Evolutionary conservation across 2,329 filamentous ascomycete genomes (phyloP), one percentile per base, ranked within the genome.

Genomic region (Cladorrhinum sp.): DNA sequence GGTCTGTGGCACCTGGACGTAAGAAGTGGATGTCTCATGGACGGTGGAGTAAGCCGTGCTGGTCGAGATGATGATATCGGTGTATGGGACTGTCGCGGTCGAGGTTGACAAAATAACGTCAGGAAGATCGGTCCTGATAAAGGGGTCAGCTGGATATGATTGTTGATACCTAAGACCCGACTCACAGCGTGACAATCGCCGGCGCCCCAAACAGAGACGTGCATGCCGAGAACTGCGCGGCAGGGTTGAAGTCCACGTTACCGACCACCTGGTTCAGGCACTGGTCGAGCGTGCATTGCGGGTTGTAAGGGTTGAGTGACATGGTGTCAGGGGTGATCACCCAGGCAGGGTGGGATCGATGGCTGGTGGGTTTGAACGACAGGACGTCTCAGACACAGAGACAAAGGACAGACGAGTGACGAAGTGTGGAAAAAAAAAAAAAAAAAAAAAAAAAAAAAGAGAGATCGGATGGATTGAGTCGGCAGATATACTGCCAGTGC

Each of bases 241-340:
- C 28, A 4, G 59, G 48, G 48, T 61, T 50, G 30, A 3, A 14
- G n/a, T 57, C 49, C 2, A 54, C 20, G 8, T 30, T 30, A 14
- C 55, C 59, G 12, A 58, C 30, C 2, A 61, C 59, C 49, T 58
- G 59, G 12, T 58, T 28, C 21, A 61, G 59, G 55, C 59, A 61
- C 55, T 18, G n/a, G 49, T 54, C 28, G 20, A 61, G 1, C 4
- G 23, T n/a, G n/a, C n/a, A n/a, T n/a, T n/a, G n/a, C n/a, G n/a
- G n/a, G n/a, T n/a, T n/a, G n/a, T n/a, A n/a, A n/a, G n/a, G n/a
- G n/a, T 55, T 48, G 46, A 61, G 4, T 18, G 7, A 2, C 54
- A 49, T 50, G 58, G 55, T 58, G 57, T n/a, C n/a, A n/a, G n/a
- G n/a, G n/a, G n/a, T n/a, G n/a, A n/a, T n/a, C n/a, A n/a, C n/a